These are phyloP conservation scores for Penicillium brasilianum DNA, from an alignment of 2,329 filamentous ascomycete genomes.

Conservation along the genomic window DNA sequence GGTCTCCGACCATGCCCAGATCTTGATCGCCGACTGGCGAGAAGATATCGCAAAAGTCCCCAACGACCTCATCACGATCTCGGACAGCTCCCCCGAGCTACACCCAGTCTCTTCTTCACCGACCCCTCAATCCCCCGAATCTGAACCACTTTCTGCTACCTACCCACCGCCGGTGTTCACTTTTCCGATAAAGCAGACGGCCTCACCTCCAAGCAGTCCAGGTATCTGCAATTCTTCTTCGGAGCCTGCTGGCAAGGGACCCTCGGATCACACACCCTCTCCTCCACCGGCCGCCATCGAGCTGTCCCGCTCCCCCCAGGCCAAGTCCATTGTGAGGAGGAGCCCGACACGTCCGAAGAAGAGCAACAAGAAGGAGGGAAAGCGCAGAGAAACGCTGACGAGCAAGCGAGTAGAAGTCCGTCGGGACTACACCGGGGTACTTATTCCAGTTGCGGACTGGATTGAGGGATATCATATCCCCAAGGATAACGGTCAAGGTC, in stretches of 20 bases:
- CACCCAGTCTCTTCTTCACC: background rate
- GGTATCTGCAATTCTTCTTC: background rate
- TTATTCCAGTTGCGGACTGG: slow-evolving; percentile 10
- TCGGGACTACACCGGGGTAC: background rate
- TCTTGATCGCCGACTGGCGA: slow-evolving; percentile 14
- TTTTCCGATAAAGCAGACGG: background rate
- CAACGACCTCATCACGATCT: background rate
- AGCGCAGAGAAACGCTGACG: background rate
- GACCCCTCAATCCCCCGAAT: background rate
- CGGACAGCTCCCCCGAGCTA: background rate
- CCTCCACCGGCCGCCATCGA: background rate
- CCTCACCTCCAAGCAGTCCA: background rate
- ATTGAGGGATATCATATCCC: slow-evolving; percentile 2
- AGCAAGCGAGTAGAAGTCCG: background rate
- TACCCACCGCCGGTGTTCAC: background rate
- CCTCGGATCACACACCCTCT: background rate
- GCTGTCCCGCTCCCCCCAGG: too few species aligned
- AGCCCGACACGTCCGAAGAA: background rate
- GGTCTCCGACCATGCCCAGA: slow-evolving; percentile 10
- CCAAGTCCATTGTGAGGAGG: background rate
- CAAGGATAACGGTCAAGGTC: background rate
- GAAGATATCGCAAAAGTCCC: background rate
- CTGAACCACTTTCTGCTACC: background rate
- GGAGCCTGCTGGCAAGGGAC: background rate
- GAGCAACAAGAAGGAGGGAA: background rate